A percentile compares a stretch with the other conserved stretches of the same genome.
Conservation (phyloP, 768 basidiomycete genomes). For the Lenzites betulinus region DNA sequence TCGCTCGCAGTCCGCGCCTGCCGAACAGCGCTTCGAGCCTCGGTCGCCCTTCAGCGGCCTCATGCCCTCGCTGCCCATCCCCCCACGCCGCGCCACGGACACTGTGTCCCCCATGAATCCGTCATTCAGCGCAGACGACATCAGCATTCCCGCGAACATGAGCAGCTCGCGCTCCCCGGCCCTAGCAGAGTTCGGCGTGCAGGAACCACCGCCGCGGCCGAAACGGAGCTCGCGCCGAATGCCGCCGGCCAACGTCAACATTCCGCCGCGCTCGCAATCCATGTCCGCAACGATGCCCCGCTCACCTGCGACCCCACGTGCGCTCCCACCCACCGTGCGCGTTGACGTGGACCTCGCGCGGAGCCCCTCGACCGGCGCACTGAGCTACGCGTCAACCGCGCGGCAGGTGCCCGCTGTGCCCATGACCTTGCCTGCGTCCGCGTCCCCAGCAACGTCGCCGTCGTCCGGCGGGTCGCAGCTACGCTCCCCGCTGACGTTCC, state of each 20-base stretch:
- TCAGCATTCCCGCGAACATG: conserved; percentile 38
- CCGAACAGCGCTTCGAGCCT: not conserved
- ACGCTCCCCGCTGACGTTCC: conserved; percentile 46
- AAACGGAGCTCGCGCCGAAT: conserved; percentile 26
- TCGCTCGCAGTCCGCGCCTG: conserved; percentile 20
- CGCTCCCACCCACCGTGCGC: conserved; percentile 13
- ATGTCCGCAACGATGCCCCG: conserved; percentile 23
- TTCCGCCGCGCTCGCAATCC: conserved; percentile 16
- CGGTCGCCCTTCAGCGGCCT: conserved; percentile 5
- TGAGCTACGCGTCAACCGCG: conserved; percentile 35
- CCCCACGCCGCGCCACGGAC: conserved; percentile 21
- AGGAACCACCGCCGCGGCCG: conserved; percentile 28
- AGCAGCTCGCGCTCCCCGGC: conserved; percentile 10
- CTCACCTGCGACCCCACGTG: conserved; percentile 24
- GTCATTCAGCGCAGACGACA: conserved; percentile 44
- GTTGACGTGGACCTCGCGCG: conserved; percentile 17
- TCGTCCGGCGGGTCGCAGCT: conserved; percentile 18
- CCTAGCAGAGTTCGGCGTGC: conserved; percentile 25
- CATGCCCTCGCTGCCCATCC: conserved; percentile 18
- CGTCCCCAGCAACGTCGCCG: conserved; percentile 20
- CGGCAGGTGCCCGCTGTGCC: conserved; percentile 8
- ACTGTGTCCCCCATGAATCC: conserved; percentile 48
- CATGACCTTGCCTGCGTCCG: conserved; percentile 17
- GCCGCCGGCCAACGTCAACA: conserved; percentile 19
- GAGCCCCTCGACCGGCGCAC: conserved; percentile 23